Evolutionary conservation across 768 basidiomycete species (phyloP), one percentile per base, ranked within the genome.

Genomic region (Tulasnella sp.): DNA sequence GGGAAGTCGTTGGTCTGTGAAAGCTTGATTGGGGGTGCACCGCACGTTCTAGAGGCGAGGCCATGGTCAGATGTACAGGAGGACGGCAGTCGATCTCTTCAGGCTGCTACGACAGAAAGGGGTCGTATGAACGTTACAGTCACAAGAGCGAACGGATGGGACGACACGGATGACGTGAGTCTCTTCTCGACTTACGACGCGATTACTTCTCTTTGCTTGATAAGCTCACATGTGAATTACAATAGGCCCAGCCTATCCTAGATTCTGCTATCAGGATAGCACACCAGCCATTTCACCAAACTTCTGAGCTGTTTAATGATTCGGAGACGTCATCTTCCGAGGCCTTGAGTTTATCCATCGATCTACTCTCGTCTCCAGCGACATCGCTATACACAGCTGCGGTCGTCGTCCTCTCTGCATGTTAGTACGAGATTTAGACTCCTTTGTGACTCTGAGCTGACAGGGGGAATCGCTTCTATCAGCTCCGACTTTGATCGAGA

Each of bases 341-440:
- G 24, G 23, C 29, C 27, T 10, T 26, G 30, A 43, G 27, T 24
- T 23, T 59, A 7, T 50, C 50, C 15, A 32, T 32, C 23, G 48
- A 38, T 24, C 38, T 59, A 13, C 32, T 51, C 30, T 29, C 58
- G 29, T 59, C 48, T 24, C 29, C 48, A 26, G 29, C 58, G 45
- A 48, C 58, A n/a, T 47, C 58, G 5, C 30, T 51, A n/a, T 59
- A 51, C 30, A 59, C 58, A 26, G 58, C 58, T 19, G 48, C 50
- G 19, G 34, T 51, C n/a, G 47, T 59, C 21, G 42, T 59, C 8
- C 32, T 51, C 3, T 59, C 48, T 7, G n/a, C 58, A 51, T 47
- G 58, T 51, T 4, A 23, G 58, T 7, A n/a, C 29, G 8, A 17
- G 32, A 17, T 19, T 15, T 59, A 30, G n/a, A n/a, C 34, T 48